These are phyloP conservation scores for Thermothelomyces thermophilus DNA, from an alignment of 2,329 filamentous ascomycete species.

Conservation along the genomic window DNA sequence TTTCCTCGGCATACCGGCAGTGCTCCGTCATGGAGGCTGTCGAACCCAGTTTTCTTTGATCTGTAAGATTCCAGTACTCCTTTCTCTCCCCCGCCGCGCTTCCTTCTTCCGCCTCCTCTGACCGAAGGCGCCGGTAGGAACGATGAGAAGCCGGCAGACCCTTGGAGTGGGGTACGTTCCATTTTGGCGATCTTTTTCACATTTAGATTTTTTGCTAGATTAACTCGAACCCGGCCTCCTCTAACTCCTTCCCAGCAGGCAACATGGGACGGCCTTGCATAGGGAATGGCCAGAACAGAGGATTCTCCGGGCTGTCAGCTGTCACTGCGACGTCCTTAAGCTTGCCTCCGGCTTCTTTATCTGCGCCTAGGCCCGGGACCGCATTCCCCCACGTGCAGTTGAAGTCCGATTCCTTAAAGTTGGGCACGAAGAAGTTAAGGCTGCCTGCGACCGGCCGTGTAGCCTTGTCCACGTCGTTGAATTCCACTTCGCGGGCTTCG, in stretches of 20 bases:
- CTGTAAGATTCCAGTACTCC: too few species aligned
- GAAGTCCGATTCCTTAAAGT: constrained; percentile 42
- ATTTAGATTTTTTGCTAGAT: too few species aligned
- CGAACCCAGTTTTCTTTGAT: too few species aligned
- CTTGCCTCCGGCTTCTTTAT: not conserved
- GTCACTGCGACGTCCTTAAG: constrained; percentile 14
- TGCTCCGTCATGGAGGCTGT: too few species aligned
- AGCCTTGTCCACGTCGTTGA: not conserved
- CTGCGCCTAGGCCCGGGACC: constrained; percentile 2
- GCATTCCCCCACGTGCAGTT: constrained; percentile 40
- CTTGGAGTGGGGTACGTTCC: too few species aligned
- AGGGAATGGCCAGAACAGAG: constrained; percentile 55
- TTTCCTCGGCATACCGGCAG: too few species aligned
- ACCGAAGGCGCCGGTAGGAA: too few species aligned
- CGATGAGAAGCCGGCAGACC: too few species aligned
- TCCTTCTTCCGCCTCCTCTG: too few species aligned
- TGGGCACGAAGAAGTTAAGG: constrained; percentile 52
- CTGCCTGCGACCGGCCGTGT: constrained; percentile 42
- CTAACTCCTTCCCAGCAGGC: constrained; percentile 39
- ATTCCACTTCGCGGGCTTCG: not conserved
- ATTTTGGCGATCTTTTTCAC: too few species aligned
- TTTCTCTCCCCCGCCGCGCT: not conserved
- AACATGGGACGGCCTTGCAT: constrained; percentile 53
- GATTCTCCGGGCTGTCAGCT: constrained; percentile 42
- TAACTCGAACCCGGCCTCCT: constrained; percentile 45